Evolutionary conservation across 228 moss, liverwort and hornwort species (phyloP), one percentile per base, ranked within the genome.

Genomic region (Sphagnum magellanicum): DNA sequence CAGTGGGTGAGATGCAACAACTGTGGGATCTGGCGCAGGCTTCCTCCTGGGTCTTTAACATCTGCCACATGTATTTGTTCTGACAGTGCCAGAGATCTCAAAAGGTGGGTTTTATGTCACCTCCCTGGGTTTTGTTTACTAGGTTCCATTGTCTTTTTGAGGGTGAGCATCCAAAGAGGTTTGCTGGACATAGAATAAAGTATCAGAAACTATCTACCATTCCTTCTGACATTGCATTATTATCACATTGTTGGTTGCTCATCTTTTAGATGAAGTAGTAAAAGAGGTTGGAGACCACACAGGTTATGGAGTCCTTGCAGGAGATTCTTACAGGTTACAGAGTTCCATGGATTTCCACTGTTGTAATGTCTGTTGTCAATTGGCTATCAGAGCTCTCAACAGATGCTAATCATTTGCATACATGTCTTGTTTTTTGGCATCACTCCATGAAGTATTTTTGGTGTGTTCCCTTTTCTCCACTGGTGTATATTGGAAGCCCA

Each of bases 1-100:
- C 87, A 78, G 67, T 87, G 83, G 83, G 78, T 87, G 66, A 83
- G 83, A 76, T 87, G 87, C 51, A 70, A 51, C 51, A 78, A 83
- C 67, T 87, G 87, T 80, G 76, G 80, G 48, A 80, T 70, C 55
- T 87, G 87, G 87, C 78, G 87, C 53, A 83, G 65, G 63, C 68
- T 87, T 59, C 78, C 78, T 74, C 76, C 72, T 16, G 78, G 80
- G 70, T 68, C 80, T 50, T 76, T 83, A 70, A 67, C 80, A 52
- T 68, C 83, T 74, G 68, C 78, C 50, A 72, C 64, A 71, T 83
- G 87, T 83, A 72, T 80, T 67, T 87, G 87, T 74, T 76, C 80
- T 65, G 76, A 87, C 69, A 87, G 83, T 61, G 74, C 72, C 49
- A 74, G 70, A 72, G 87, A 87, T 72, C 51, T 72, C 65, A 68